Evolutionary conservation across 768 basidiomycete genomes (phyloP).

Genomic region (Mycena rosella): DNA sequence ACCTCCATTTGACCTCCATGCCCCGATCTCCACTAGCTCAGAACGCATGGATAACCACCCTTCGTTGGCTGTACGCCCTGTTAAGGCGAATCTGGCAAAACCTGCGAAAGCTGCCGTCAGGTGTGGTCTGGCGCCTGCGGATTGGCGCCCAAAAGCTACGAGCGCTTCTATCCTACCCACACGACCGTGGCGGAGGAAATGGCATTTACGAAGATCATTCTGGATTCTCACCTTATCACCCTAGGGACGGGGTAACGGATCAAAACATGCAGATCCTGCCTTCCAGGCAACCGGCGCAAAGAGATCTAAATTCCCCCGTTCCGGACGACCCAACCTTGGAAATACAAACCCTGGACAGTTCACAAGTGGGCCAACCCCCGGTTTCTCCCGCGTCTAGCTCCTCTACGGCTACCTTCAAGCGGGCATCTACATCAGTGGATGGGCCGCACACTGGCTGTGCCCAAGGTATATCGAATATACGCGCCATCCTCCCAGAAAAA

Average conservation of each 20-base stretch:
- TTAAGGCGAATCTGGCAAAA: neutral
- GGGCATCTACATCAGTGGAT: neutral
- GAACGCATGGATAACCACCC: neutral
- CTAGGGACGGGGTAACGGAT: too few species aligned
- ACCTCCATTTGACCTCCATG: constrained; percentile 3
- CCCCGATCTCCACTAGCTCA: neutral
- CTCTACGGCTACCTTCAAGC: too few species aligned
- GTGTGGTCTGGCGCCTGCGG: neutral
- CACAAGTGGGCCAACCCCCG: neutral
- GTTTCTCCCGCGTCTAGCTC: too few species aligned
- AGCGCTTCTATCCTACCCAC: neutral
- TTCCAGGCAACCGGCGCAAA: neutral
- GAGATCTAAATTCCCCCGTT: neutral
- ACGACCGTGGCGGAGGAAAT: neutral
- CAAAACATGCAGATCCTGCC: too few species aligned
- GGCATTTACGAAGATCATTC: neutral
- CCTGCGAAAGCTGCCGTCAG: neutral
- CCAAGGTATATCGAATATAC: neutral
- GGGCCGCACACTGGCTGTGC: too few species aligned
- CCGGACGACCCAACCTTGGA: neutral
- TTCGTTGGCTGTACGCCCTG: constrained; percentile 2
- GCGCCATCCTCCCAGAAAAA: constrained; percentile 8
- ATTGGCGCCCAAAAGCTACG: neutral
- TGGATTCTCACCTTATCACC: neutral
- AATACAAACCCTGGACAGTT: neutral